Conservation (phyloP, 257 asterid species). For the Lavandula angustifolia region DNA sequence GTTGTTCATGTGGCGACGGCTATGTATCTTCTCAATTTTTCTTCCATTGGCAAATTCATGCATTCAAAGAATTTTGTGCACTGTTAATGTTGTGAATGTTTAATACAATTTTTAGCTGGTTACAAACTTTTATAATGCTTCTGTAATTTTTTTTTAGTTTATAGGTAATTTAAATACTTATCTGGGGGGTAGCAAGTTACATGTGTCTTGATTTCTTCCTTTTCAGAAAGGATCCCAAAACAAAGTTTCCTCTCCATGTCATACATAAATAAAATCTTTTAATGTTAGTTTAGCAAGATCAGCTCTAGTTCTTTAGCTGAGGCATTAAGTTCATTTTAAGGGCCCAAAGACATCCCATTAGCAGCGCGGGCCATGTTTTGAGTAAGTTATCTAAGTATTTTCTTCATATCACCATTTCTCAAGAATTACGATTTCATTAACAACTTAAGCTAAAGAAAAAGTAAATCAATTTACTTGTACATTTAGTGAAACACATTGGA, state of each 20-base stretch:
- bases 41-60: not conserved
- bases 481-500: slow-evolving; percentile 13
- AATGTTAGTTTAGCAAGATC: not conserved
- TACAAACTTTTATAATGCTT: not conserved
- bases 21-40: not conserved
- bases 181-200: not conserved
- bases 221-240: not conserved
- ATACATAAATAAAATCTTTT: not conserved
- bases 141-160: not conserved
- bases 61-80: not conserved
- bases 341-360: slow-evolving; percentile 2
- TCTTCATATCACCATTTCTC: not conserved
- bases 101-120: not conserved
- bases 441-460: slow-evolving; percentile 4
- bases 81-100: slow-evolving; percentile 1
- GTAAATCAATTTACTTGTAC: slow-evolving; percentile 2
- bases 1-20: not conserved
- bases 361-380: not conserved
- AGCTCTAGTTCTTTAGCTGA: slow-evolving; percentile 11
- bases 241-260: slow-evolving; percentile 1
- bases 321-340: not conserved
- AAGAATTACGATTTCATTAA: not conserved
- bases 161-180: not conserved
- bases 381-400: not conserved
- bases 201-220: not conserved